phyloP scores from a whole-genome alignment of 805 yeast genomes.

The Cyberlindnera maritima region DNA sequence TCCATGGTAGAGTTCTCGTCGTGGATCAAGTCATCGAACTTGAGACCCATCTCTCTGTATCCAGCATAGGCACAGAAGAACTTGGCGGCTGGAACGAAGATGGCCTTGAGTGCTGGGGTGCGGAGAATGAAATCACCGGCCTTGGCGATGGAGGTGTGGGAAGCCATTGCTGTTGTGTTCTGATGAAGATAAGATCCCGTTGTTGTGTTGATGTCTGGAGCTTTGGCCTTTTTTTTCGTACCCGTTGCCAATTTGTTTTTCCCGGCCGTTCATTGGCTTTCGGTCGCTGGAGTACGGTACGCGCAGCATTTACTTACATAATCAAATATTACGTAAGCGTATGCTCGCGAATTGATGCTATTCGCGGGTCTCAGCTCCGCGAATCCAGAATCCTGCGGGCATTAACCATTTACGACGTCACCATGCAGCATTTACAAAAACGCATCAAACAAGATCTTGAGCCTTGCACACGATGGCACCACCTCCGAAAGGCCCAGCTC shows the following conservation, averaged over 20 bases:
- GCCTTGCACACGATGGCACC: not conserved
- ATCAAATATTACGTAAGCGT: not conserved
- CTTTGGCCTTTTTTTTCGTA: not conserved
- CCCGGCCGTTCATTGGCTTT: slow-evolving; percentile 12
- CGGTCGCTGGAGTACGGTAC: too few relatives aligned
- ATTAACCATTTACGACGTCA: too few relatives aligned
- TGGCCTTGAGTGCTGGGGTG: slow-evolving; percentile 72
- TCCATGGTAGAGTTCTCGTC: slow-evolving; percentile 89
- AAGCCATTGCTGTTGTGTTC: slow-evolving; percentile 10
- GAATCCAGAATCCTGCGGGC: too few relatives aligned
- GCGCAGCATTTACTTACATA: too few relatives aligned
- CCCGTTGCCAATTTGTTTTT: slow-evolving; percentile 9
- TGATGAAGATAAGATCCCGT: not conserved
- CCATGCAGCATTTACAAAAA: not conserved
- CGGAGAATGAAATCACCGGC: slow-evolving; percentile 76
- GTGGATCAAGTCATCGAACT: slow-evolving; percentile 79
- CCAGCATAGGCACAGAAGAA: slow-evolving; percentile 75
- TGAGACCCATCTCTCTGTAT: slow-evolving; percentile 92
- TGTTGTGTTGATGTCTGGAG: not conserved
- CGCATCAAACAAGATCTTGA: slow-evolving; percentile 3
- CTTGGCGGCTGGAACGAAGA: slow-evolving; percentile 78
- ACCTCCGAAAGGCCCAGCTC: too few relatives aligned
- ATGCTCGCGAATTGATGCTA: not conserved
- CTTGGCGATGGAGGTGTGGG: slow-evolving; percentile 65
- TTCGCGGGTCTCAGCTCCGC: too few relatives aligned